phyloP scores from a whole-genome alignment of 2,329 filamentous ascomycete species.

The Fusarium sp. region DNA sequence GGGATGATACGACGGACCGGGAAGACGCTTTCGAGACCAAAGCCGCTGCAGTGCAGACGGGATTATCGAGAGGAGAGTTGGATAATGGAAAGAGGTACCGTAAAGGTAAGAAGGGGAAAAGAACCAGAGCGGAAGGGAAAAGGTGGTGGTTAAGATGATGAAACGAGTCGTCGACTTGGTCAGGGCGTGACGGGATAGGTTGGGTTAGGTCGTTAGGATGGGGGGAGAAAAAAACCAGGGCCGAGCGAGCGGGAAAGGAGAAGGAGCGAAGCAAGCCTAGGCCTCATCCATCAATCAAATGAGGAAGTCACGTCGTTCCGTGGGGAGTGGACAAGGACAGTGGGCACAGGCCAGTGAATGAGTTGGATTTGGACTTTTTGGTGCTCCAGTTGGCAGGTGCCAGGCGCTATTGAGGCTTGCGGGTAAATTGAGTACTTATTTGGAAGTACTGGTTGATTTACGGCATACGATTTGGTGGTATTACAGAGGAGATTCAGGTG shows the following conservation, averaged over 20 bases:
- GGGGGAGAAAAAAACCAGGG: constrained; percentile 45
- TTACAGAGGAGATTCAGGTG: neutral
- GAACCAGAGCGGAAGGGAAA: constrained; percentile 14
- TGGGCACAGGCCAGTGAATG: constrained; percentile 41
- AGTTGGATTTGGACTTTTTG: constrained; percentile 10
- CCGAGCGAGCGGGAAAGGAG: constrained; percentile 46
- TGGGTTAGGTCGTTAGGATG: constrained; percentile 32
- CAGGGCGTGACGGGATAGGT: constrained; percentile 40
- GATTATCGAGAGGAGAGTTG: constrained; percentile 26
- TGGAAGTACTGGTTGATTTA: constrained; percentile 5
- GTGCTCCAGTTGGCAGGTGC: constrained; percentile 42
- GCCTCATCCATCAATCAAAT: constrained; percentile 42
- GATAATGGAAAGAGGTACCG: constrained; percentile 34
- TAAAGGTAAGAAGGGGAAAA: constrained; percentile 23
- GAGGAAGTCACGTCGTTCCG: constrained; percentile 45
- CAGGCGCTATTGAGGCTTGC: constrained; percentile 27
- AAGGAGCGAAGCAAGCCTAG: constrained; percentile 39
- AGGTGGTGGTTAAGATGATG: constrained; percentile 43
- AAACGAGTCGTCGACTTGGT: constrained; percentile 41
- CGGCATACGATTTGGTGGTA: neutral
- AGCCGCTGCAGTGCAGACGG: constrained; percentile 42
- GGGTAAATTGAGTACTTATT: constrained; percentile 18
- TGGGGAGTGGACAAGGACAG: constrained; percentile 29
- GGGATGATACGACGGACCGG: constrained; percentile 23
- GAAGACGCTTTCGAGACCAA: constrained; percentile 40